These are phyloP conservation scores for Pedinophyceae sp. DNA, from an alignment of 139 green algal species.

Conservation along the genomic window DNA sequence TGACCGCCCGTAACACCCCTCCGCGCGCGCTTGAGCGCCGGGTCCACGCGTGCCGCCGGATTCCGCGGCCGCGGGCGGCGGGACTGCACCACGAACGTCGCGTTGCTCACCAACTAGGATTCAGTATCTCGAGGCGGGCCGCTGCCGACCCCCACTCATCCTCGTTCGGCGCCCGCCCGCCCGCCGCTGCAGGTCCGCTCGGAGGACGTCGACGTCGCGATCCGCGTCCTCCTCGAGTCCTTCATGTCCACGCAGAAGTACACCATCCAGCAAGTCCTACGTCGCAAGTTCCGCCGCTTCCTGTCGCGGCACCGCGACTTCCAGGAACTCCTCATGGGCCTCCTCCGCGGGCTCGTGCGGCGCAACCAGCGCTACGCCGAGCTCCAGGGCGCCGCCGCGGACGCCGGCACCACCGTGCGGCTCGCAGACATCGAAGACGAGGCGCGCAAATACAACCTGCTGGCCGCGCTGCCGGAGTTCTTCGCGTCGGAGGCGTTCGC, in stretches of 20 bases:
- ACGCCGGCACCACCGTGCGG: no score
- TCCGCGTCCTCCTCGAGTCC: conserved; percentile 77
- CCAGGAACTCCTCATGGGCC: background rate
- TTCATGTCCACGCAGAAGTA: conserved; percentile 96
- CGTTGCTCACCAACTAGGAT: no score
- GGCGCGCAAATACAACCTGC: background rate
- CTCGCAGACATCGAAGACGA: background rate
- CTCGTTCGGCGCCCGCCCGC: no score
- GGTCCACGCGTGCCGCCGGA: no score
- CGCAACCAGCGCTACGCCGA: background rate
- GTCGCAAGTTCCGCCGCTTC: background rate
- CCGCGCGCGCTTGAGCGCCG: no score
- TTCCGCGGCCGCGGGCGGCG: no score
- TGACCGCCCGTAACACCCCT: no score
- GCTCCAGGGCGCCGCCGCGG: background rate
- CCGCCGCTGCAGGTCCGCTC: no score
- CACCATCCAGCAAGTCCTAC: conserved; percentile 71
- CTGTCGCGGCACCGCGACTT: background rate
- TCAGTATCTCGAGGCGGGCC: no score
- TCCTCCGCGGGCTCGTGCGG: background rate
- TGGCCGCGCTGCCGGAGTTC: background rate
- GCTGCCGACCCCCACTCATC: no score
- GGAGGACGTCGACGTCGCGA: conserved; percentile 68
- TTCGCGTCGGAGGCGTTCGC: background rate
- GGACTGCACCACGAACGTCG: no score